Base-by-base conservation (phyloP, 495 filamentous ascomycete species). In the Penicillium pancosmium region DNA sequence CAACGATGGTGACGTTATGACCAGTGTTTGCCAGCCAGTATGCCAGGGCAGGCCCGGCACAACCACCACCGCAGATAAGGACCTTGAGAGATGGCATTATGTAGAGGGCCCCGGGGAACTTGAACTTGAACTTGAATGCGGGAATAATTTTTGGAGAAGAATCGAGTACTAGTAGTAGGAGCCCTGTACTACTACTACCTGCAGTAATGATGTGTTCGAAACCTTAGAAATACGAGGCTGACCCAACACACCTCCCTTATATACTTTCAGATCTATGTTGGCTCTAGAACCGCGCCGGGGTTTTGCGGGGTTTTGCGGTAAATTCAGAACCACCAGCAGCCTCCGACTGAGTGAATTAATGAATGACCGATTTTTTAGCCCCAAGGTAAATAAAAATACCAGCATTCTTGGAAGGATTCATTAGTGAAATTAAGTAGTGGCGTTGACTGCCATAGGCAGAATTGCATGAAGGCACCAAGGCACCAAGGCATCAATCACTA, bases 11-110 rank as follows among this genome's bases (percentile, higher is more conserved):
- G 33, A 80, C 69, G 43, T 66, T 47, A 50, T 76, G 75, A 5
- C 71, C 68, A 40, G 48, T 36, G 3, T 59, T 59, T 10, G 65
- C 59, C 11, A 82, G 72, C 65, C 70, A 78, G 65, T 66, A 75
- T 23, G 78, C 82, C 31, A 80, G 56, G 5, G 79, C 73, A 5
- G 82, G 80, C 11, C 73, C 75, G 9, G 60, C 63, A 47, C 59
- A 62, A 6, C 59, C 63, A 10, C 63, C 63, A 16, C 63, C 63
- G 34, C 63, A 66, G 53, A 66, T 60, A 38, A 66, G 59, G 31
- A 84, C 62, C 55, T 64, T 73, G 15, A 68, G 50, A 38, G 65
- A 11, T 12, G 52, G 40, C 49, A 63, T 67, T 36, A 13, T 23
- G 23, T 23, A 4, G 23, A 23, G 23, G n/a, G n/a, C n/a, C n/a